Base-by-base conservation (phyloP, 495 filamentous ascomycete species). In the Talaromyces trachyspermus region DNA sequence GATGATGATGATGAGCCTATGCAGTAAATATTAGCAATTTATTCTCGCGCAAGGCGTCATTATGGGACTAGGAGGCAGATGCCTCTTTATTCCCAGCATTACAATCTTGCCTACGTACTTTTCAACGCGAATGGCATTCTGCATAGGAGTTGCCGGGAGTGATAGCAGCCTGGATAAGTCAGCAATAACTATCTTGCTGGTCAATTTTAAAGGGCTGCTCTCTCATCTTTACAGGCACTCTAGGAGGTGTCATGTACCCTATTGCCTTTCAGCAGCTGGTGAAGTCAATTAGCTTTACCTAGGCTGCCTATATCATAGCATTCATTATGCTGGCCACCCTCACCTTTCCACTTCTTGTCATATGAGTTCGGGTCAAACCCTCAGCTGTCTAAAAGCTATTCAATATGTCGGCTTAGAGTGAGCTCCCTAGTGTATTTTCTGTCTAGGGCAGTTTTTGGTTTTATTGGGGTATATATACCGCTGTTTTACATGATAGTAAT, bases 181-280 rank as follows among this genome's bases (percentile, higher is more conserved):
- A n/a, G n/a, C n/a, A n/a, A n/a, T n/a, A n/a, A n/a, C n/a, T n/a
- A n/a, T n/a, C n/a, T n/a, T n/a, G n/a, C n/a, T n/a, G n/a, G n/a
- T n/a, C n/a, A n/a, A n/a, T n/a, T n/a, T n/a, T n/a, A n/a, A n/a
- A n/a, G n/a, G n/a, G n/a, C n/a, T n/a, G n/a, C n/a, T n/a, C n/a
- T n/a, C n/a, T n/a, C n/a, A n/a, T n/a, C n/a, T n/a, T n/a, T n/a
- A n/a, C n/a, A n/a, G n/a, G n/a, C 0, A 83, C 77, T 14, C 55
- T 89, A 3, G 69, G 63, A 10, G 68, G 68, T 3, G 68, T 74
- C 15, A 64, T 73, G 5, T 69, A 69, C 46, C 70, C 78, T 3
- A 89, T 90, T 59, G 81, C 89, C 76, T 74, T 88, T 32, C 56
- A 75, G 10, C 69, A 74, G n/a, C 59, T 89, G 14, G 79, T 89